These are phyloP conservation scores for Kazachstania psychrophila DNA, from an alignment of 805 yeast genomes.

Conservation along the genomic window DNA sequence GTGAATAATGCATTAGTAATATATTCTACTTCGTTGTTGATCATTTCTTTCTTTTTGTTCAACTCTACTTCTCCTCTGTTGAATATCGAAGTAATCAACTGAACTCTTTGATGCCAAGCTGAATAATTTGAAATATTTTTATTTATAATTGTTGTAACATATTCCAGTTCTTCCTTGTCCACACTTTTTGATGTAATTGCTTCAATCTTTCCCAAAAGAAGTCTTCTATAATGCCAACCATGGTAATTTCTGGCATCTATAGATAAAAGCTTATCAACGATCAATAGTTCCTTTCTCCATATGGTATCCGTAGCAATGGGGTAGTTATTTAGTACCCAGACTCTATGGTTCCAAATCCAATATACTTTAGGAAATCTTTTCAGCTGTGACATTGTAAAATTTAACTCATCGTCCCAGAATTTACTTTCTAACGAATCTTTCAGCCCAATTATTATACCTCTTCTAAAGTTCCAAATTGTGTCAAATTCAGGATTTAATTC, in stretches of 20 bases:
- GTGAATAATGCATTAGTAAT: slow-evolving; percentile 80
- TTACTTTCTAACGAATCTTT: slow-evolving; percentile 17
- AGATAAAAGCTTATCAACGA: slow-evolving; percentile 59
- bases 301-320: slow-evolving; percentile 35
- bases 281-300: slow-evolving; percentile 62
- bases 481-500: slow-evolving; percentile 76
- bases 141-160: slow-evolving; percentile 70
- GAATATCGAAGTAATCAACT: slow-evolving; percentile 49
- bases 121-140: slow-evolving; percentile 84
- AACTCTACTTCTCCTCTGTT: slow-evolving; percentile 16
- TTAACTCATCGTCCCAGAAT: slow-evolving; percentile 46
- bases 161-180: slow-evolving; percentile 53
- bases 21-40: slow-evolving; percentile 52
- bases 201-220: slow-evolving; percentile 40
- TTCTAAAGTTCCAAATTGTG: slow-evolving; percentile 81
- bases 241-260: slow-evolving; percentile 81
- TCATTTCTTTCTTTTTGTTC: slow-evolving; percentile 16
- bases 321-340: slow-evolving; percentile 62
- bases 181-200: slow-evolving; percentile 20
- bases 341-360: slow-evolving; percentile 94
- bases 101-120: slow-evolving; percentile 89
- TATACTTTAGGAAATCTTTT: slow-evolving; percentile 76
- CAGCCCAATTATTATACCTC: slow-evolving; percentile 48
- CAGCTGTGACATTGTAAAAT: slow-evolving; percentile 49
- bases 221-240: slow-evolving; percentile 91